A percentile compares a stretch with the other conserved stretches of the same genome.
These are phyloP conservation scores for Quercus engelmannii DNA, from an alignment of 306 rosid species.

Conservation along the genomic window DNA sequence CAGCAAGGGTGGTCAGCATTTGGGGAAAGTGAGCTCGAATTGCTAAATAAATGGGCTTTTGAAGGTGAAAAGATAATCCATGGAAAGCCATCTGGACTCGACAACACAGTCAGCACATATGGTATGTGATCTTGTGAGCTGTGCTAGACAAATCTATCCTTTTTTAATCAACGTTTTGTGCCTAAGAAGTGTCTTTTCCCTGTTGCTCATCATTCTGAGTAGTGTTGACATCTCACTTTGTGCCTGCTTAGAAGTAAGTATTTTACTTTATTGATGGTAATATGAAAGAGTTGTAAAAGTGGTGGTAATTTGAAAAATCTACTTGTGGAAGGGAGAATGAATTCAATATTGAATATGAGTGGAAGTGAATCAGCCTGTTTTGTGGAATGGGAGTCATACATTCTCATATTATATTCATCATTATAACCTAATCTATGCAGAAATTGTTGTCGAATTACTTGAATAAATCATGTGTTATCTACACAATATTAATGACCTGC, in stretches of 20 bases:
- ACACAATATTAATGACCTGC: not conserved
- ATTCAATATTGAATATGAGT: not conserved
- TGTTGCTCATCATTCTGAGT: not conserved
- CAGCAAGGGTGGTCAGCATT: conserved; percentile 62
- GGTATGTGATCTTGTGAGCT: conserved; percentile 45
- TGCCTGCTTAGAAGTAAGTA: not conserved
- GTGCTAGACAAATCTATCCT: not conserved
- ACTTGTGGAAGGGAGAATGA: not conserved
- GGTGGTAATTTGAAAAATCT: not conserved
- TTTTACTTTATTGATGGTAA: not conserved
- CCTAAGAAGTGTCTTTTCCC: conserved; percentile 8
- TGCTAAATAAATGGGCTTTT: conserved; percentile 92
- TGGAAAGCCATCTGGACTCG: conserved; percentile 97
- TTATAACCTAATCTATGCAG: not conserved
- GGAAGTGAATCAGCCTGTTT: not conserved
- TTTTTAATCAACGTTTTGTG: not conserved
- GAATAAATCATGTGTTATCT: conserved; percentile 2
- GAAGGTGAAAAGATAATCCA: conserved; percentile 97
- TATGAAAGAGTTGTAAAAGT: not conserved
- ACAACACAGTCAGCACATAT: conserved; percentile 87
- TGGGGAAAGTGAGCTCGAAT: conserved; percentile 59
- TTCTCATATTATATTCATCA: not conserved
- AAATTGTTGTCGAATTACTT: not conserved
- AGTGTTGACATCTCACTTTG: not conserved
- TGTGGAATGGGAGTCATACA: not conserved